Percentiles rank a stretch among this genome's conserved stretches.
phyloP scores from a whole-genome alignment of 2,329 filamentous ascomycete genomes.

The Apiospora saccharicola region DNA sequence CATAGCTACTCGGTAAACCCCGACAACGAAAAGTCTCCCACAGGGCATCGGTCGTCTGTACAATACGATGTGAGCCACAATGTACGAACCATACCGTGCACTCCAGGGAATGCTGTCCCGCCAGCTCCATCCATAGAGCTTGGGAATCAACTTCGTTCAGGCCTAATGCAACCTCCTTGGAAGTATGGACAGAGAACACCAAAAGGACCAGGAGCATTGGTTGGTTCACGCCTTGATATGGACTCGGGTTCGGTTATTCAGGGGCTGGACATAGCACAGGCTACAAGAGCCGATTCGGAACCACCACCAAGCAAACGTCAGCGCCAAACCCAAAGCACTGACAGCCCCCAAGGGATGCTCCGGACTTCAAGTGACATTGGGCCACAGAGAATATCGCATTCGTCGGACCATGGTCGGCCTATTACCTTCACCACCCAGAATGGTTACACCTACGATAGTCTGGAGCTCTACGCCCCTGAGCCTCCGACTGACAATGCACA shows the following conservation, averaged over 20 bases:
- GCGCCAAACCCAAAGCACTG: slow-evolving; percentile 28
- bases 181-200: background rate
- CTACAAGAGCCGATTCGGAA: slow-evolving; percentile 43
- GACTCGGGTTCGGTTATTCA: slow-evolving; percentile 37
- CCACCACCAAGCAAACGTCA: slow-evolving; percentile 41
- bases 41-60: background rate
- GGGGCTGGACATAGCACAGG: slow-evolving; percentile 30
- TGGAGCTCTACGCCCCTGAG: slow-evolving; percentile 62
- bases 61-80: background rate
- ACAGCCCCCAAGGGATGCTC: slow-evolving; percentile 35
- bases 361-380: slow-evolving; percentile 47
- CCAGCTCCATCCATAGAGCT: slow-evolving; percentile 16
- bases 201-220: no score
- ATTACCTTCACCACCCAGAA: slow-evolving; percentile 36
- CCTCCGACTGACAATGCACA: slow-evolving; percentile 56
- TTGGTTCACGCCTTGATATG: slow-evolving; percentile 28
- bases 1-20: slow-evolving; percentile 6
- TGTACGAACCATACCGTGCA: slow-evolving; percentile 26
- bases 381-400: slow-evolving; percentile 32
- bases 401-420: slow-evolving; percentile 29
- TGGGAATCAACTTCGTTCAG: background rate
- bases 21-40: background rate
- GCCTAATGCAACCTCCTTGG: background rate
- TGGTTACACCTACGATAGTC: slow-evolving; percentile 41
- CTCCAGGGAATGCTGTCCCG: slow-evolving; percentile 20